Conservation (phyloP, 1,284 basidiomycete genomes). For the Cutaneotrichosporon sp. region DNA sequence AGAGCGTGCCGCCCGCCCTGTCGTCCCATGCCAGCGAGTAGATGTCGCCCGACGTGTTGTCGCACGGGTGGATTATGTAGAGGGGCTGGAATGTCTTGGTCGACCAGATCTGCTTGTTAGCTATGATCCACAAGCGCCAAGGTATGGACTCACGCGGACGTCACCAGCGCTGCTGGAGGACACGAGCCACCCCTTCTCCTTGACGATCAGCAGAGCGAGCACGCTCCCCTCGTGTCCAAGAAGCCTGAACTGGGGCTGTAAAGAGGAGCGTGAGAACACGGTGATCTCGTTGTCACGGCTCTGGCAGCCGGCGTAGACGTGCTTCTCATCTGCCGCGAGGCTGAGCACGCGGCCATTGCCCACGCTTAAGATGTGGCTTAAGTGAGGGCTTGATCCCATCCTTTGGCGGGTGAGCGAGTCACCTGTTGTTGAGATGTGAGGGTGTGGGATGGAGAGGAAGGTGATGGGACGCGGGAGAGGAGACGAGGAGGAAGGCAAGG, state of each 20-base stretch:
- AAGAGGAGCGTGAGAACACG: constrained; percentile 70
- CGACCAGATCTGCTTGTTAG: constrained; percentile 71
- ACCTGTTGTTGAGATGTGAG: constrained; percentile 4
- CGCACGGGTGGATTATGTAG: constrained; percentile 78
- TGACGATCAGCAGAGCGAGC: constrained; percentile 74
- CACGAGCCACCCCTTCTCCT: constrained; percentile 78
- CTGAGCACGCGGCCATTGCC: constrained; percentile 62
- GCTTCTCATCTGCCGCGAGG: constrained; percentile 67
- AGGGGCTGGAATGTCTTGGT: constrained; percentile 69
- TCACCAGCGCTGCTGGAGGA: constrained; percentile 73
- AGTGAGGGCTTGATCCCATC: constrained; percentile 47
- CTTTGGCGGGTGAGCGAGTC: constrained; percentile 51
- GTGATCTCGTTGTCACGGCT: constrained; percentile 70
- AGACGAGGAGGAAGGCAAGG: neutral
- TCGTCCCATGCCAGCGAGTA: constrained; percentile 84
- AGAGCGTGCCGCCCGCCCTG: constrained; percentile 66
- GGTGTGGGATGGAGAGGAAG: neutral
- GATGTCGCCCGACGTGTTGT: constrained; percentile 86
- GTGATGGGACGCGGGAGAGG: neutral
- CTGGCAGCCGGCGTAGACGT: constrained; percentile 85
- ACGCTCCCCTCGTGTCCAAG: constrained; percentile 84
- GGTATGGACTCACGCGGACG: constrained; percentile 61
- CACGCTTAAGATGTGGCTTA: constrained; percentile 51
- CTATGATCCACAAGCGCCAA: neutral
- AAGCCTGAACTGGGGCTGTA: constrained; percentile 70